phyloP scores from a whole-genome alignment of 495 filamentous ascomycete species.

The Lindgomyces ingoldianus region DNA sequence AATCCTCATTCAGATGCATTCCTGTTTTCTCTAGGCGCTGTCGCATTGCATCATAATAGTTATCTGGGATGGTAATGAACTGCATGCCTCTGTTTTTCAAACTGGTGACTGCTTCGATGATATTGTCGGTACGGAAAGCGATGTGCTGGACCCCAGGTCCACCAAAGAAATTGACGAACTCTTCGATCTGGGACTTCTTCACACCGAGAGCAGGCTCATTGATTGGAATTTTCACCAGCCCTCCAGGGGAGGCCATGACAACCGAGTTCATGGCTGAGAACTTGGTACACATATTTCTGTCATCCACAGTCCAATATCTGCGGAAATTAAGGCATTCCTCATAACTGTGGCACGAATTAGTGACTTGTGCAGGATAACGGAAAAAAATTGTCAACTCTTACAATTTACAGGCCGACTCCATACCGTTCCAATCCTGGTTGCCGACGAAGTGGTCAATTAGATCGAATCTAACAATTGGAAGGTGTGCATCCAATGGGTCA shows the following conservation, averaged over 20 bases:
- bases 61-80: slow-evolving; percentile 81
- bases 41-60: slow-evolving; percentile 78
- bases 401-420: too few species aligned
- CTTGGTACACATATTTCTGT: slow-evolving; percentile 81
- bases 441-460: slow-evolving; percentile 91
- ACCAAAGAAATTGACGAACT: slow-evolving; percentile 84
- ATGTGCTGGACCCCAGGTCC: slow-evolving; percentile 90
- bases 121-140: slow-evolving; percentile 76
- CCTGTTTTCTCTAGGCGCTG: slow-evolving; percentile 59
- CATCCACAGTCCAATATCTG: slow-evolving; percentile 92
- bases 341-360: slow-evolving; percentile 80
- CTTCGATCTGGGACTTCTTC: slow-evolving; percentile 86
- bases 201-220: slow-evolving; percentile 90
- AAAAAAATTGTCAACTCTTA: too few species aligned
- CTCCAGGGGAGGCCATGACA: slow-evolving; percentile 81
- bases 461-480: slow-evolving; percentile 64
- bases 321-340: slow-evolving; percentile 87
- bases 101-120: slow-evolving; percentile 70
- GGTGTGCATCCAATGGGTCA: slow-evolving; percentile 52
- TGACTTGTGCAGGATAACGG: too few species aligned
- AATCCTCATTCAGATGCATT: slow-evolving; percentile 67
- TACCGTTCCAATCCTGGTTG: slow-evolving; percentile 87
- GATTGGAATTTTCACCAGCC: slow-evolving; percentile 92
- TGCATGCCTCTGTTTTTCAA: slow-evolving; percentile 78
- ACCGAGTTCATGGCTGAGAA: slow-evolving; percentile 81